phyloP scores from a whole-genome alignment of 2,329 filamentous ascomycete species.

The Zasmidium angulare region DNA sequence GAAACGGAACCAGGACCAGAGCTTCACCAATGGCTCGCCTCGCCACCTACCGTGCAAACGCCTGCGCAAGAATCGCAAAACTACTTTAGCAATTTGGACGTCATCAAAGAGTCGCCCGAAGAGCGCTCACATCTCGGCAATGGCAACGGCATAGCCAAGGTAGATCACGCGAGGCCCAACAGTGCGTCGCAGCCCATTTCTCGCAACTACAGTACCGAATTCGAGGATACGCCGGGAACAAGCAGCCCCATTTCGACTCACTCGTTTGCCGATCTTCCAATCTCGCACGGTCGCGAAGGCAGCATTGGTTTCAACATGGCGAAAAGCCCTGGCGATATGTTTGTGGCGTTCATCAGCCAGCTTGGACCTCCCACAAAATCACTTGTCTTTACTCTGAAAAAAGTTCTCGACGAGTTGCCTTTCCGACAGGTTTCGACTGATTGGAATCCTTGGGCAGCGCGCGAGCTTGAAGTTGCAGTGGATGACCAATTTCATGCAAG shows the following conservation, averaged over 20 bases:
- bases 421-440: conserved; percentile 51
- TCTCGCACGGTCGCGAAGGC: conserved; percentile 2
- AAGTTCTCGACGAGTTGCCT: conserved; percentile 83
- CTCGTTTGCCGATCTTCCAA: conserved; percentile 11
- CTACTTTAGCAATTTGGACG: conserved; percentile 38
- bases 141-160: not conserved
- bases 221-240: conserved; percentile 16
- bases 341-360: conserved; percentile 83
- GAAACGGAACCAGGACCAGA: conserved; percentile 7
- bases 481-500: conserved; percentile 80
- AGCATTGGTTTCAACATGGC: conserved; percentile 14
- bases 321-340: conserved; percentile 70
- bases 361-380: conserved; percentile 96
- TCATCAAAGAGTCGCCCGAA: conserved; percentile 44
- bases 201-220: conserved; percentile 15
- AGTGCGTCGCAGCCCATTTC: not conserved
- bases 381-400: conserved; percentile 83
- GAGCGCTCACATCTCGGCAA: not conserved
- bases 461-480: conserved; percentile 65
- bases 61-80: conserved; percentile 15
- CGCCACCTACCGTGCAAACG: conserved; percentile 7
- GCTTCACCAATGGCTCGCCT: conserved; percentile 12
- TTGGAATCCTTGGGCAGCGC: conserved; percentile 36
- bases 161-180: not conserved
- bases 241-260: conserved; percentile 17